Evolutionary conservation across 2,329 filamentous ascomycete genomes (phyloP), one percentile per base, ranked within the genome.

Genomic region (Lachnellula hyalina): DNA sequence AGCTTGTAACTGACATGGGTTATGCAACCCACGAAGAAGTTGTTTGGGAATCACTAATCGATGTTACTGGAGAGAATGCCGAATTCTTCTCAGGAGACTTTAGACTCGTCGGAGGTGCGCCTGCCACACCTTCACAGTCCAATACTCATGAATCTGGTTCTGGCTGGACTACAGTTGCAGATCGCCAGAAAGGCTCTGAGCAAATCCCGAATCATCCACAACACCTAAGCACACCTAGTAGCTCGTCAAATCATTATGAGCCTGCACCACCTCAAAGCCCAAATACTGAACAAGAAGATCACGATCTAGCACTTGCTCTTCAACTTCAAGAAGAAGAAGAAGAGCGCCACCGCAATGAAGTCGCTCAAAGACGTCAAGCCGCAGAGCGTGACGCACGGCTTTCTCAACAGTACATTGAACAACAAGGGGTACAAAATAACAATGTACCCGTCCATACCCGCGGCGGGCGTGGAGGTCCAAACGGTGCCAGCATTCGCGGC

Each of bases 291-390:
- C 80, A 95, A 75, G 84, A 96, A 72, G 92, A 96, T 65, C 85
- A 81, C 51, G 89, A 94, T 57, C 73, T 96, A 32, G 94, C 94
- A 0, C 78, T 97, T 3, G 92, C 93, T 0, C 77, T 99, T 6
- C 94, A 97, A 67, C 80, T 96, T 1, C 93, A 97, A 69, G 94
- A 97, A 66, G 91, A 96, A 68, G 93, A 97, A 70, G 90, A 96
- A 60, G 85, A 90, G 65, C 81, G 84, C 14, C 83, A 91, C 60
- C 80, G 82, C n/a, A 63, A 67, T 6, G 79, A 83, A 49, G 79
- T 84, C 48, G 82, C 81, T 9, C 80, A 85, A 1, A 78, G 85
- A 7, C 76, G 78, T 11, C 77, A 83, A n/a, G 85, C 91, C 68
- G 84, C 83, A 52, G 75, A 83, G 23, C 23, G 23, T 25, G 23